Evolutionary conservation across 2,329 filamentous ascomycete species (phyloP), one percentile per base, ranked within the genome.

Genomic region (Salinomyces thailandicus): DNA sequence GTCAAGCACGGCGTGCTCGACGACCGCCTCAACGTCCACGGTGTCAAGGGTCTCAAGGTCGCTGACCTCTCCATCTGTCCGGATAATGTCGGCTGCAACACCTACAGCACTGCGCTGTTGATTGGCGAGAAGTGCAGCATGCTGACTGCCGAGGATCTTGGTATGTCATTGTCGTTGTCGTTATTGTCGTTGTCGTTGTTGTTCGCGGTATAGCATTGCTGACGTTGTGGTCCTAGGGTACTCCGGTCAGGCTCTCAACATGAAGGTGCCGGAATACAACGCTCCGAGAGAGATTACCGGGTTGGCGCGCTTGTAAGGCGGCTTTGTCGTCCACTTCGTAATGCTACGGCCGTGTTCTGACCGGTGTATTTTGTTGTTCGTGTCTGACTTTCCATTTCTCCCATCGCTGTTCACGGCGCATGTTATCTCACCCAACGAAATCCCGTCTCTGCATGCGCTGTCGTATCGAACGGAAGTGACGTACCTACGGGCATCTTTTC

Each of bases 1-100:
- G 81, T 86, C 58, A 83, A 81, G 64, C 79, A 85, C 51, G 81
- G 81, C 41, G 81, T 86, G 0, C 62, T 86, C 24, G 81, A 86
- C 53, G 79, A 84, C 60, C 73, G 81, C 41, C 70, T 86, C 38
- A 85, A 85, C 48, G 81, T 86, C 3, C 79, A 85, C 54, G 81
- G 80, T 35, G 79, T 85, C 46, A 72, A 83, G 66, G 77, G 78
- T 12, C 71, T 86, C 50, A 85, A 85, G 70, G 80, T 85, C 16
- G 79, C 79, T 9, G 81, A 86, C 58, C 60, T 85, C 30, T 77
- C 71, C 34, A 82, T 85, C 64, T 85, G 80, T 59, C 81, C 81
- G 1, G 80, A 85, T 59, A 86, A 85, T 46, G 80, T 85, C 15
- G 81, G 78, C 42, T 64, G 61, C 57, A 67, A 61, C 45, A 75